Conservation (phyloP, 1,139 yeast species). For the Nakaseomyces glabratus region DNA sequence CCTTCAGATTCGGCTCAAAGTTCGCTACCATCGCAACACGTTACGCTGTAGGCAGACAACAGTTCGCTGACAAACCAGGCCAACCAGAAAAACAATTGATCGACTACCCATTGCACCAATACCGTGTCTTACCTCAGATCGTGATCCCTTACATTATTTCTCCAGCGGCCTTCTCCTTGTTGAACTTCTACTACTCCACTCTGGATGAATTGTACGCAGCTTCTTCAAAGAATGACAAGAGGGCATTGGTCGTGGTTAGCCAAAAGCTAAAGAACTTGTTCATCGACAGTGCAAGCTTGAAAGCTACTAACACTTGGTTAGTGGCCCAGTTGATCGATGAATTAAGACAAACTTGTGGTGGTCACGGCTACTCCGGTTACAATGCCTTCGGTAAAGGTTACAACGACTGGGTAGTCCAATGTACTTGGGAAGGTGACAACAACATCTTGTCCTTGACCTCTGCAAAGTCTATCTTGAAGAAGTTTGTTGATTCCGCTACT, state of each 20-base stretch:
- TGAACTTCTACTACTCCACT: conserved; percentile 43
- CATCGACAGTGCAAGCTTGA: conserved; percentile 79
- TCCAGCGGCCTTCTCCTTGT: conserved; percentile 61
- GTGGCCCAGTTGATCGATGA: conserved; percentile 74
- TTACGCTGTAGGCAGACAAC: conserved; percentile 84
- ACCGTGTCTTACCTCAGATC: conserved; percentile 70
- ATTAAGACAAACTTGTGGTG: conserved; percentile 94
- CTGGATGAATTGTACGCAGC: conserved; percentile 49
- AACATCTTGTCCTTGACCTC: conserved; percentile 75
- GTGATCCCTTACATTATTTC: conserved; percentile 74
- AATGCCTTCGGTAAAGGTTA: conserved; percentile 84
- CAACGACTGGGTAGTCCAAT: conserved; percentile 90
- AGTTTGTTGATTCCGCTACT: conserved; percentile 34
- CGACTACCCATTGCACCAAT: conserved; percentile 80
- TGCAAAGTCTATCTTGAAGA: conserved; percentile 66
- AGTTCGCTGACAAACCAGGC: conserved; percentile 42
- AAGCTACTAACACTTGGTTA: conserved; percentile 86
- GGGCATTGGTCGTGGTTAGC: conserved; percentile 39
- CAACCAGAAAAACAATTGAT: conserved; percentile 53
- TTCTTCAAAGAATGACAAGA: conserved; percentile 36
- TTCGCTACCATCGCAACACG: conserved; percentile 77
- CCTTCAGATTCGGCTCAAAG: conserved; percentile 71
- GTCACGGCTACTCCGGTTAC: conserved; percentile 88
- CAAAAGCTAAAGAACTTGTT: conserved; percentile 63
- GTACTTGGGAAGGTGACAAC: conserved; percentile 98